phyloP scores from a whole-genome alignment of 495 filamentous ascomycete genomes.

The Aspergillus nanangensis region DNA sequence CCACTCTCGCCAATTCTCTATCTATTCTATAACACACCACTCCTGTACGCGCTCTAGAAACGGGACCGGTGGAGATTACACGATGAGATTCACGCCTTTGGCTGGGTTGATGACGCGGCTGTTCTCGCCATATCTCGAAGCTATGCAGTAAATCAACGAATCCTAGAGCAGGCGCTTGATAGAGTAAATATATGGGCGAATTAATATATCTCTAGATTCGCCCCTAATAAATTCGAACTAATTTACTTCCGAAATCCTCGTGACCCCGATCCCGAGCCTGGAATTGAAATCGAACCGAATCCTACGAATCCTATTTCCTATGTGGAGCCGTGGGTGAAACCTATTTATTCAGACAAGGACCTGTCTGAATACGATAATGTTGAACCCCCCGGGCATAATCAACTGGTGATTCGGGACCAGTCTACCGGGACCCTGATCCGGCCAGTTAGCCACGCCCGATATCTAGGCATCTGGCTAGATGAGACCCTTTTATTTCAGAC shows the following conservation, averaged over 20 bases:
- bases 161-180: too few relatives aligned
- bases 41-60: background rate
- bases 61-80: background rate
- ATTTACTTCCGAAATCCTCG: background rate
- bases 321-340: too few relatives aligned
- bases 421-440: background rate
- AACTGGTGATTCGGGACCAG: background rate
- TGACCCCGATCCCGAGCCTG: background rate
- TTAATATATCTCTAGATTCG: background rate
- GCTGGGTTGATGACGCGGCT: background rate
- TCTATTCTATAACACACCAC: background rate
- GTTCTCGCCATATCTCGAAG: background rate
- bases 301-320: too few relatives aligned
- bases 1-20: conserved; percentile 21
- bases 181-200: too few relatives aligned
- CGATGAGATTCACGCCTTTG: background rate
- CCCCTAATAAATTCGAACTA: background rate
- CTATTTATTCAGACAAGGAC: too few relatives aligned
- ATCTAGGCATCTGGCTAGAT: conserved; percentile 16
- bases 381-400: background rate
- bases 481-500: conserved; percentile 8
- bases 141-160: too few relatives aligned
- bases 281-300: too few relatives aligned
- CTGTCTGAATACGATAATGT: background rate
- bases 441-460: background rate